phyloP scores from a whole-genome alignment of 176 grass and related monocot genomes.

The Elaeis guineensis region DNA sequence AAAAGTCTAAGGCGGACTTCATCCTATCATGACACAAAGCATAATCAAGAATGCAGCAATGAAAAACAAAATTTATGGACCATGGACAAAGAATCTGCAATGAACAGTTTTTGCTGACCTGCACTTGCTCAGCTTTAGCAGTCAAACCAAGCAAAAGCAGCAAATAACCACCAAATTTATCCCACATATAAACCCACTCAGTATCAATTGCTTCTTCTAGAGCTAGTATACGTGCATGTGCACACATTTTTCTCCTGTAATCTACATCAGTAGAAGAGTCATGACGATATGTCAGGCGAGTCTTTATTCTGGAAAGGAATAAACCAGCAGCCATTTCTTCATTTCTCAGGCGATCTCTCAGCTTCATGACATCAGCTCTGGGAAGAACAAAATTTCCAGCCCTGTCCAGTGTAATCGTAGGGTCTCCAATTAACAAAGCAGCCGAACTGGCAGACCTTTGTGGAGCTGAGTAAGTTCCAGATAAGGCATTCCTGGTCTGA shows the following conservation, averaged over 20 bases:
- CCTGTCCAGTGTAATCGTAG: conserved; percentile 75
- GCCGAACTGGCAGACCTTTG: conserved; percentile 97
- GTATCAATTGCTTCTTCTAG: conserved; percentile 99
- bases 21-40: conserved; percentile 58
- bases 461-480: conserved; percentile 93
- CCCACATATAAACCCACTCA: conserved; percentile 99
- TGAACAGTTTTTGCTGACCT: conserved; percentile 24
- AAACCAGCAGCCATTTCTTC: conserved; percentile 84
- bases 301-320: conserved; percentile 59
- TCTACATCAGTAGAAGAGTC: conserved; percentile 59
- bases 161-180: conserved; percentile 98
- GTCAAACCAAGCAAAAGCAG: conserved; percentile 98
- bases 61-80: conserved; percentile 3
- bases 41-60: conserved; percentile 4
- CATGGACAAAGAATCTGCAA: conserved; percentile 4
- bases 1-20: conserved; percentile 99
- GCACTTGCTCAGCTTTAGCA: conserved; percentile 98
- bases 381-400: conserved; percentile 99
- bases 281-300: conserved; percentile 49
- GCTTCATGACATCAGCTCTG: conserved; percentile 94
- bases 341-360: conserved; percentile 92
- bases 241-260: conserved; percentile 92
- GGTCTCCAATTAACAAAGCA: conserved; percentile 97
- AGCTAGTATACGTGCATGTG: conserved; percentile 95
- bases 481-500: conserved; percentile 97